Evolutionary conservation across 2,329 filamentous ascomycete genomes (phyloP), one percentile per base, ranked within the genome.

Genomic region (Fusarium sp.): DNA sequence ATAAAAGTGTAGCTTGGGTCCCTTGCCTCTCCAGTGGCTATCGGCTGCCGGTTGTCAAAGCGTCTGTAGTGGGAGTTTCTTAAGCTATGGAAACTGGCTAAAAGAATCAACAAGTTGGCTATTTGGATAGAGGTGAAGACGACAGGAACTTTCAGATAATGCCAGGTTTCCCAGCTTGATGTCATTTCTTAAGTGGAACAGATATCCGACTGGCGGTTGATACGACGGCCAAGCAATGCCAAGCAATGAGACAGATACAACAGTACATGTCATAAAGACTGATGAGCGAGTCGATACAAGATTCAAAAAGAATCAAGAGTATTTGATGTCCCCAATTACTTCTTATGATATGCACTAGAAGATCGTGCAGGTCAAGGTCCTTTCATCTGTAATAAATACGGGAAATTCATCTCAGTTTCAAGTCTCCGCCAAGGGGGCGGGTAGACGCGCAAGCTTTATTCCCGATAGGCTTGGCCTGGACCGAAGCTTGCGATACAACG

Each of bases 371-470:
- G 28, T 12, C 31, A 43, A 35, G 42, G 34, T 45, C 48, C 42
- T 53, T 43, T 44, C 38, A 46, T 49, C 19, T 43, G 25, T 28
- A 55, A 36, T 12, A 28, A 32, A 44, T 38, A 46, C 22, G 36
- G 35, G 35, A 55, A 52, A 34, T 10, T 36, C 31, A 54, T 47
- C 35, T 61, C 12, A 15, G 51, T 61, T 56, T 62, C 56, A 56
- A n/a, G 41, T 46, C 42, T 49, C 29, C 15, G 48, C 35, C 26
- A 46, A 60, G 13, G 39, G 55, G 47, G 61, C 36, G 19, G 44
- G 28, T 48, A 52, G 44, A 57, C 61, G 52, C 45, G 57, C 61
- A 65, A 50, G 50, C 53, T 36, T 63, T 65, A 65, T 65, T 65
- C 62, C 61, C 62, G 62, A 47, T 28, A 58, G 36, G 15, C 40